Percentiles rank a stretch among this genome's conserved stretches.
These are phyloP conservation scores for Pyrus hybrid DNA, from an alignment of 331 rosid species.

Conservation along the genomic window DNA sequence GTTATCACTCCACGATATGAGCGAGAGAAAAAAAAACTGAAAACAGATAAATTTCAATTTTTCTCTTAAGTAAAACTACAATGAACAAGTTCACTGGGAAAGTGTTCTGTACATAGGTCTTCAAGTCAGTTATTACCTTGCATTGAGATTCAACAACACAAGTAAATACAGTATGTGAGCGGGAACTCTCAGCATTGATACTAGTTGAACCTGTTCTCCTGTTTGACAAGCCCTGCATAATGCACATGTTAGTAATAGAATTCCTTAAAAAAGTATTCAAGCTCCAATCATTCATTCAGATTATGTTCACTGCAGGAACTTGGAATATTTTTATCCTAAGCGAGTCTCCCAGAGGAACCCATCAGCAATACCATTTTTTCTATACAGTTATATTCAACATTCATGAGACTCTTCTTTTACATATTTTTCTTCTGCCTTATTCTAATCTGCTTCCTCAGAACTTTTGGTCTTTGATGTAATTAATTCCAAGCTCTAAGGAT, in stretches of 20 bases:
- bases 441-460: constrained; percentile 24
- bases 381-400: too few relatives aligned
- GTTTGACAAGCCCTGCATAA: constrained; percentile 80
- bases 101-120: neutral
- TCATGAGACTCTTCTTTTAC: constrained; percentile 16
- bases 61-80: neutral
- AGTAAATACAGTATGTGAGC: constrained; percentile 96
- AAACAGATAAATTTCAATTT: neutral
- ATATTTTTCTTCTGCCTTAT: constrained; percentile 24
- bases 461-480: neutral
- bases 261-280: neutral
- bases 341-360: neutral
- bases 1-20: constrained; percentile 12
- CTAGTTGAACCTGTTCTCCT: constrained; percentile 96
- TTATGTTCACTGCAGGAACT: too few relatives aligned
- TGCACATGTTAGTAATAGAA: neutral
- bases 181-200: constrained; percentile 95
- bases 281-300: constrained; percentile 24
- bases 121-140: constrained; percentile 50
- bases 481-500: too few relatives aligned
- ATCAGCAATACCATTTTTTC: constrained; percentile 4
- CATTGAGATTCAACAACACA: constrained; percentile 90
- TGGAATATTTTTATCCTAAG: too few relatives aligned
- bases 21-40: neutral
- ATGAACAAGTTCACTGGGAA: neutral